Base-by-base conservation (phyloP, 495 filamentous ascomycete species). In the Terfezia boudieri region DNA sequence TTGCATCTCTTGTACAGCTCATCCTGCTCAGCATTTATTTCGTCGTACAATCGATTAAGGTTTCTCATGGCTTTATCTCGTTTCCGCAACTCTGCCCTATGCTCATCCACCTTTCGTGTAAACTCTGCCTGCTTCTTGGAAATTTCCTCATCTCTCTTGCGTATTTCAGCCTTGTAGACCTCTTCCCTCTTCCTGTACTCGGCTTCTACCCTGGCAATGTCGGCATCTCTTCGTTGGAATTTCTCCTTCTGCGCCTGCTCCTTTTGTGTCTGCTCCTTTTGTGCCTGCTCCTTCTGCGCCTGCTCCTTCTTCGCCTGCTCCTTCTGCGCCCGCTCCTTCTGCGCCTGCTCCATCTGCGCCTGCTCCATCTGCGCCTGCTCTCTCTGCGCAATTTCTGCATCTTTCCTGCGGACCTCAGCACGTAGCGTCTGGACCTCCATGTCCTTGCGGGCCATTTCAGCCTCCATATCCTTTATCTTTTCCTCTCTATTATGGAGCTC, bases 171-270 rank as follows among this genome's bases (percentile, higher is more conserved):
- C 41, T 20, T 46, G 41, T 14, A 46, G 17, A 4, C 4, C 8
- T 46, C 41, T 20, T 46, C 41, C 8, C 17, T 46, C 41, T 46
- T 46, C 41, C 41, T 3, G 41, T 46, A 14, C 6, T 98, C 90
- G 23, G 77, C 74, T 59, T 95, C 94, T 71, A 95, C 94, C 58
- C 81, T 83, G 59, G 88, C 84, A 65, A 95, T 95, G 41, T 95
- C 72, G 51, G 90, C 77, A 67, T 95, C 89, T 59, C 95, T 98
- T 71, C 96, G 90, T 37, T 65, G 58, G 10, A 61, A 23, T n/a
- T 53, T 59, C 0, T 84, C 84, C 62, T 79, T 89, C 16, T 80
- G 77, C 60, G 94, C 83, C 56, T 86, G 83, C 68, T 92, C 90
- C 37, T 94, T 68, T 66, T 90, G 84, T 64, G 95, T 88, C 37